Percentiles rank a stretch among this genome's conserved stretches.
phyloP scores from a whole-genome alignment of 768 basidiomycete species.

The Amanita brunnescens region DNA sequence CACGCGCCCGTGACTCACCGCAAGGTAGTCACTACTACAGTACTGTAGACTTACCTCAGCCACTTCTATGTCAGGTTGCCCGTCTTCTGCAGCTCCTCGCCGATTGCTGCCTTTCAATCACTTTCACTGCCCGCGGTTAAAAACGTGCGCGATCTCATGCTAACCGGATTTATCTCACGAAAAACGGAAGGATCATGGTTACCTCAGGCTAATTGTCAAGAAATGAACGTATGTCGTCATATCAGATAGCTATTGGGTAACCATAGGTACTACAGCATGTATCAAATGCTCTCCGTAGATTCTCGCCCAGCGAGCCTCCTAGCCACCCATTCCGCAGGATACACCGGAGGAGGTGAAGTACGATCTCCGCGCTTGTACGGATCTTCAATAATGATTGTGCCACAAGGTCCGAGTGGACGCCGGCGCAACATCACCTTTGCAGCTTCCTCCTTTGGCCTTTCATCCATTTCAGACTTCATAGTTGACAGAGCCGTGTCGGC shows the following conservation, averaged over 20 bases:
- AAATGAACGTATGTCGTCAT: neutral
- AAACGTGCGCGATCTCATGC: too few relatives aligned
- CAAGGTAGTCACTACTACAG: too few relatives aligned
- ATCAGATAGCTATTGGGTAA: neutral
- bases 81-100: too few relatives aligned
- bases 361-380: neutral
- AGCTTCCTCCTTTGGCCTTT: neutral
- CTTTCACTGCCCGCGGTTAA: too few relatives aligned
- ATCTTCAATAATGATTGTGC: neutral
- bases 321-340: neutral
- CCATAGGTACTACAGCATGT: neutral
- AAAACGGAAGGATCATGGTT: too few relatives aligned
- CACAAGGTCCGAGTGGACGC: constrained; percentile 1
- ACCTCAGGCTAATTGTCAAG: too few relatives aligned
- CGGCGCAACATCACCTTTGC: neutral
- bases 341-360: neutral
- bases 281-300: neutral
- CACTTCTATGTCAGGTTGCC: too few relatives aligned
- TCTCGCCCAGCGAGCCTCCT: constrained; percentile 1
- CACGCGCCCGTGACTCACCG: too few relatives aligned
- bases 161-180: too few relatives aligned
- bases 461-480: neutral
- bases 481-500: too few relatives aligned
- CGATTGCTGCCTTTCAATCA: too few relatives aligned
- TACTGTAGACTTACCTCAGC: too few relatives aligned